Evolutionary conservation across 257 asterid genomes (phyloP).

Genomic region (Galeopsis tetrahit): DNA sequence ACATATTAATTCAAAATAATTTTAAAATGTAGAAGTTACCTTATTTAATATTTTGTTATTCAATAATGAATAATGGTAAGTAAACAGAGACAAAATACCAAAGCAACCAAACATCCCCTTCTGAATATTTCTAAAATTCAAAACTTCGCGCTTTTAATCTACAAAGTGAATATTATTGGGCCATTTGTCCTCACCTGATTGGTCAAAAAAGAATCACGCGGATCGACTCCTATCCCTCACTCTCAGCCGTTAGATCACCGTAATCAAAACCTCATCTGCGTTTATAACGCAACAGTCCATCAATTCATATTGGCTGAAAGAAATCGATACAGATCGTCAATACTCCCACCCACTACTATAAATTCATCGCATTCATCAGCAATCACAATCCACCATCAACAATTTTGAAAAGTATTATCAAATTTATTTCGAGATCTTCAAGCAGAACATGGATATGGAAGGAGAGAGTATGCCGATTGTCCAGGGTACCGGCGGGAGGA

Average conservation of each 20-base stretch:
- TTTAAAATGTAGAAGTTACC: too few species aligned
- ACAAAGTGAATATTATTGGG: background rate
- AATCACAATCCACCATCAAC: background rate
- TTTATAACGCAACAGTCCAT: background rate
- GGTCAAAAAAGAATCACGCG: slow-evolving; percentile 3
- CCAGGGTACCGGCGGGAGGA: slow-evolving; percentile 47
- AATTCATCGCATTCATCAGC: background rate
- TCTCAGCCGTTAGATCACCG: slow-evolving; percentile 29
- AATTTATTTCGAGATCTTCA: background rate
- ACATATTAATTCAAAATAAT: too few species aligned
- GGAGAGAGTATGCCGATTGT: background rate
- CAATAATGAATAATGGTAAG: too few species aligned
- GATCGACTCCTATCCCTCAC: background rate
- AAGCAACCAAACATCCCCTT: background rate
- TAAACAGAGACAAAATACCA: too few species aligned
- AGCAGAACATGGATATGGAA: slow-evolving; percentile 20
- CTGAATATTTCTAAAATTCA: background rate
- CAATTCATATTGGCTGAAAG: slow-evolving; percentile 22
- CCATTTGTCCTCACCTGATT: background rate
- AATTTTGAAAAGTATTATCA: background rate
- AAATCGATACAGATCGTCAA: slow-evolving; percentile 20
- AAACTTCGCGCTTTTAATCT: slow-evolving; percentile 7
- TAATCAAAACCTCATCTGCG: background rate
- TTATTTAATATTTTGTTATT: too few species aligned
- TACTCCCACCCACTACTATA: background rate